Evolutionary conservation across 2,329 filamentous ascomycete species (phyloP).

Genomic region (Diaporthe destruens): DNA sequence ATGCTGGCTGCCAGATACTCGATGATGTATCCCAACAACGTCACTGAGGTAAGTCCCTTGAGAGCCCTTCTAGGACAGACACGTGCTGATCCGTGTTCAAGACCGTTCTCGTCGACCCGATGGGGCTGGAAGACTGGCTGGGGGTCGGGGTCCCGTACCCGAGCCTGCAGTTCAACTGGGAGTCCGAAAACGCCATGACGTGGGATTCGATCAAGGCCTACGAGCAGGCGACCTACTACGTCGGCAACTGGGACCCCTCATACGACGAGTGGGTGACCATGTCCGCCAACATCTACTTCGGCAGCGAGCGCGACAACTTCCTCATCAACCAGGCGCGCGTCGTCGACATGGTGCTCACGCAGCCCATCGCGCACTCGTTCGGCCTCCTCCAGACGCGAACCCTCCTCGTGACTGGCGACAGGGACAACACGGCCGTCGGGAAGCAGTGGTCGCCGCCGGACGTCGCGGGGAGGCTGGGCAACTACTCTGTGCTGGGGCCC

Average conservation of each 20-base stretch:
- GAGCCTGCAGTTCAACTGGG: conserved; percentile 19
- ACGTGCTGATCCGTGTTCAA: neutral
- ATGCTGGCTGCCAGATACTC: conserved; percentile 30
- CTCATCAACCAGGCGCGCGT: conserved; percentile 28
- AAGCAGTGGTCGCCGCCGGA: conserved; percentile 24
- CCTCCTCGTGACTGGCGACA: neutral
- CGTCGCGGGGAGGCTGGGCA: conserved; percentile 5
- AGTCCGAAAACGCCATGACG: conserved; percentile 11
- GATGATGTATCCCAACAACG: conserved; percentile 27
- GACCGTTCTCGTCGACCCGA: conserved; percentile 18
- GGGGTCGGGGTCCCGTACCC: conserved; percentile 12
- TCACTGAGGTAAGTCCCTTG: conserved; percentile 20
- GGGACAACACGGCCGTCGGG: conserved; percentile 19
- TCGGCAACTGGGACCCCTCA: conserved; percentile 18
- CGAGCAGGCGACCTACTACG: conserved; percentile 24
- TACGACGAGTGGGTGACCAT: conserved; percentile 28
- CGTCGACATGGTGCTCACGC: conserved; percentile 31
- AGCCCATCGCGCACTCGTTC: conserved; percentile 25
- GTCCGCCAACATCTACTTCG: conserved; percentile 29
- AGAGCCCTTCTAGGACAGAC: too few relatives aligned
- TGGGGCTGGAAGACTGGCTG: conserved; percentile 29
- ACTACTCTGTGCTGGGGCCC: conserved; percentile 18
- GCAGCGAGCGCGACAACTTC: conserved; percentile 20
- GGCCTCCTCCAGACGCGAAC: neutral
- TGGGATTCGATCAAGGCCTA: conserved; percentile 25